Evolutionary conservation across 2,329 filamentous ascomycete genomes (phyloP).

Genomic region (Akanthomyces muscarius): DNA sequence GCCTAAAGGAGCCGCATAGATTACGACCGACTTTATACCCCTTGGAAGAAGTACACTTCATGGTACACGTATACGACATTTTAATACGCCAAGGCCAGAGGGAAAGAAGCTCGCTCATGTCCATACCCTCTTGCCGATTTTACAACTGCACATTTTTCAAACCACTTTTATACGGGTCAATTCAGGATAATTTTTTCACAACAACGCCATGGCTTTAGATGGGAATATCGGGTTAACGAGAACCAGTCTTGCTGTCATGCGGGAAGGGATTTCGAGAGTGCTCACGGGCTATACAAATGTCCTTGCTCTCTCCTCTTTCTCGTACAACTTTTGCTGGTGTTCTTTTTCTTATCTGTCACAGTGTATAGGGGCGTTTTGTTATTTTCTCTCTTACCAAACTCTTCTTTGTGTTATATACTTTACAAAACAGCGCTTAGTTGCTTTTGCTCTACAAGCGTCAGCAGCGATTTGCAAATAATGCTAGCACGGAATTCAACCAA

Average conservation of each 20-base stretch:
- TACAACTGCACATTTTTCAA: conserved; percentile 18
- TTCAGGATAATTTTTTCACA: conserved; percentile 13
- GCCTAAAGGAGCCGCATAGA: conserved; percentile 23
- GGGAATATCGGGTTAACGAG: conserved; percentile 8
- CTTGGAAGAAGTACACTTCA: conserved; percentile 11
- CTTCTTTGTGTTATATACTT: conserved; percentile 14
- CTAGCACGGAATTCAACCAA: background rate
- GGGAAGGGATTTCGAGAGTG: background rate
- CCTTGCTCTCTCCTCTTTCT: background rate
- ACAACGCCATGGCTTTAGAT: conserved; percentile 12
- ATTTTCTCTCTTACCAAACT: conserved; percentile 5
- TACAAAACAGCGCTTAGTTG: conserved; percentile 6
- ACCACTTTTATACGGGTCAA: conserved; percentile 12
- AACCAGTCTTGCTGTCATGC: conserved; percentile 11
- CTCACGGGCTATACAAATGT: background rate
- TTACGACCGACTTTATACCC: conserved; percentile 17
- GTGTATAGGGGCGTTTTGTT: conserved; percentile 14
- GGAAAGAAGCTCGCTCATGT: conserved; percentile 13
- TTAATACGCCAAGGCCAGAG: conserved; percentile 20
- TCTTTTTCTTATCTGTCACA: conserved; percentile 11
- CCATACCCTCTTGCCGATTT: conserved; percentile 16
- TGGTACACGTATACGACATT: conserved; percentile 23
- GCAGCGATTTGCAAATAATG: conserved; percentile 11
- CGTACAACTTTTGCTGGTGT: conserved; percentile 3
- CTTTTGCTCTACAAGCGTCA: background rate